A percentile compares a stretch with the other conserved stretches of the same genome.
Conservation (phyloP, 805 yeast species). For the Vanderwaltozyma yarrowii region DNA sequence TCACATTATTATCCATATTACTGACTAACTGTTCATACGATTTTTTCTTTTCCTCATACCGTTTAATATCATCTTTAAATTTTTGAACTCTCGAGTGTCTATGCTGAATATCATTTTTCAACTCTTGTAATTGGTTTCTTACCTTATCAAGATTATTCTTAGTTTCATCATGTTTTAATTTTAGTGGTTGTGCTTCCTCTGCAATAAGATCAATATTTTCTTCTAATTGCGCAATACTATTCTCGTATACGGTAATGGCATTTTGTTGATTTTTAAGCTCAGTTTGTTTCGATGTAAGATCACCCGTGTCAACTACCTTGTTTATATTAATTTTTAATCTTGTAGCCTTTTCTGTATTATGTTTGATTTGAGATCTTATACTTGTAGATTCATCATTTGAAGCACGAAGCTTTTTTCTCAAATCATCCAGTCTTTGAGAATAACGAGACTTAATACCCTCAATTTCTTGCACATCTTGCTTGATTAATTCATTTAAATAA, state of each 20-base stretch:
- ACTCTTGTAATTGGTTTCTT: conserved; percentile 8
- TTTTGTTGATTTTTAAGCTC: conserved; percentile 19
- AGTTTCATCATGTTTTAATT: conserved; percentile 11
- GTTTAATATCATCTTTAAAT: conserved; percentile 18
- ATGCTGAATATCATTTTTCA: conserved; percentile 10
- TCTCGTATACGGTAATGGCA: conserved; percentile 17
- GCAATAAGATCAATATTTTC: conserved; percentile 14
- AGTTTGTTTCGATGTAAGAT: conserved; percentile 12
- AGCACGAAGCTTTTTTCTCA: conserved; percentile 4
- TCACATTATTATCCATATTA: conserved; percentile 21
- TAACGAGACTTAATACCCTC: conserved; percentile 19
- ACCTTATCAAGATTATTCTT: conserved; percentile 5
- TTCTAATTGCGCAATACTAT: conserved; percentile 19
- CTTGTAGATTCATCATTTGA: conserved; percentile 26
- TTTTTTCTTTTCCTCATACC: conserved; percentile 15
- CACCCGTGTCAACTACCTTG: conserved; percentile 24
- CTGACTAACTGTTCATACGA: conserved; percentile 10
- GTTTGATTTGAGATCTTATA: conserved; percentile 19
- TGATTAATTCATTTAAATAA: conserved; percentile 16
- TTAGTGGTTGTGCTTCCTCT: conserved; percentile 12
- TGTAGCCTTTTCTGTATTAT: conserved; percentile 20
- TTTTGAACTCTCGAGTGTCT: conserved; percentile 14
- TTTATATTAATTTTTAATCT: conserved; percentile 17
- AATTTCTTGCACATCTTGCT: conserved; percentile 14
- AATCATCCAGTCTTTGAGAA: conserved; percentile 3